Evolutionary conservation across 768 basidiomycete species (phyloP), one percentile per base, ranked within the genome.

Genomic region (Asterophora parasitica): DNA sequence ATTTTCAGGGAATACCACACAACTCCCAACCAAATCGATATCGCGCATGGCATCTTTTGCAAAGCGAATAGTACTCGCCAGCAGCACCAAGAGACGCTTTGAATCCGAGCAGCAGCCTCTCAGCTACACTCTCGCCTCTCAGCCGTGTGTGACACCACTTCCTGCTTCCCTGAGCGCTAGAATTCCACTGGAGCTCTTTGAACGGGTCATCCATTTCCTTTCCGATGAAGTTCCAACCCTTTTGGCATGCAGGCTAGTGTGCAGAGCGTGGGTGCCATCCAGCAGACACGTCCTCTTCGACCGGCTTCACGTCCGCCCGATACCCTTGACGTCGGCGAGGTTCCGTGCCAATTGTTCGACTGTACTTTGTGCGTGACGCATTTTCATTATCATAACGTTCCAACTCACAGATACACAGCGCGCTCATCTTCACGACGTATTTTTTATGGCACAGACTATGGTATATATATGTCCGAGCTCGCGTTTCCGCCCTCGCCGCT

Each of bases 171-270:
- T 51, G 27, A 51, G 32, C 26, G 51, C 36, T 7, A 34, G 40
- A 13, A 50, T 58, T 13, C 57, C 57, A 10, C 52, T 44, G n/a
- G 57, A 58, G 42, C 44, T 58, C 8, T 53, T 44, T 26, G 54
- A 58, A 27, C 40, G 42, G 12, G 44, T 58, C 27, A 53, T 58
- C 2, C 44, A 51, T 10, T 27, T 49, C 23, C 49, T 58, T 10
- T 36, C 41, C 19, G 28, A 51, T 26, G 45, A 57, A 42, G 31
- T 37, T 13, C 15, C 13, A n/a, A 31, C 55, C 20, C 46, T 61
- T 11, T 35, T 48, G 19, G 43, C 46, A 12, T 63, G 60, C 44
- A 52, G 57, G n/a, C 32, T 59, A 26, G 62, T 63, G 13, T 63
- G 58, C 36, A 48, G 47, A n/a, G 51, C 54, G 9, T 63, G 62